Evolutionary conservation across 768 basidiomycete genomes (phyloP).

Genomic region (Xanthoconium purpureum): DNA sequence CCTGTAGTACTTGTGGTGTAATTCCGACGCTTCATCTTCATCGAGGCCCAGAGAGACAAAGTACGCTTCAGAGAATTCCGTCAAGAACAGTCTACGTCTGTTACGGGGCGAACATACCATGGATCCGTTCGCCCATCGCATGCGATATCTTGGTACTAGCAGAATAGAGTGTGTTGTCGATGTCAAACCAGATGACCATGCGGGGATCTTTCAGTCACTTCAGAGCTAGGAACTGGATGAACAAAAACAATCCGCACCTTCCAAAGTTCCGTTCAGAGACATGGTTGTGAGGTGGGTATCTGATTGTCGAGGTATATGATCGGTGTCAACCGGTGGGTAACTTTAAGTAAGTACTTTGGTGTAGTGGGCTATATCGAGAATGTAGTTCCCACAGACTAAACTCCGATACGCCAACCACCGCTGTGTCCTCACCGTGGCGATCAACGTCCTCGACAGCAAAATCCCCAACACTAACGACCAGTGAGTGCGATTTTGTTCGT

Average conservation of each 20-base stretch:
- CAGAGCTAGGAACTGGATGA: not conserved
- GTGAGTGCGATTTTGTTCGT: conserved; percentile 36
- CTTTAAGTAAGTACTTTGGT: not conserved
- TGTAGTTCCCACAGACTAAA: conserved; percentile 23
- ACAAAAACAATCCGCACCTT: conserved; percentile 20
- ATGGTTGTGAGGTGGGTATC: conserved; percentile 29
- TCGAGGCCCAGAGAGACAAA: conserved; percentile 68
- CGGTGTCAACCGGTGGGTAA: not conserved
- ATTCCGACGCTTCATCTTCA: conserved; percentile 62
- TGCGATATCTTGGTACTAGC: conserved; percentile 70
- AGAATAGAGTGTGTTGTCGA: conserved; percentile 87
- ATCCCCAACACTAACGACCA: conserved; percentile 43
- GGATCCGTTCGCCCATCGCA: conserved; percentile 77
- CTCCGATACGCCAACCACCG: conserved; percentile 20
- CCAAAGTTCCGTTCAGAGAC: conserved; percentile 17
- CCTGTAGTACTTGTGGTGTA: too few relatives aligned
- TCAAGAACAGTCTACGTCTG: not conserved
- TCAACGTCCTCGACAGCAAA: conserved; percentile 32
- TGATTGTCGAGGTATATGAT: conserved; percentile 6
- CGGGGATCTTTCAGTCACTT: conserved; percentile 46
- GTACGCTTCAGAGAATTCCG: conserved; percentile 48
- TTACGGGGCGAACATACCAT: conserved; percentile 43
- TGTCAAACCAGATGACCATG: conserved; percentile 73
- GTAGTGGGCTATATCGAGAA: conserved; percentile 13
- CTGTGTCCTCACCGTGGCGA: conserved; percentile 17